Percentiles rank a stretch among this genome's conserved stretches.
phyloP scores from a whole-genome alignment of 192 early-diverging fungal genomes.

The Backusella australiensis region DNA sequence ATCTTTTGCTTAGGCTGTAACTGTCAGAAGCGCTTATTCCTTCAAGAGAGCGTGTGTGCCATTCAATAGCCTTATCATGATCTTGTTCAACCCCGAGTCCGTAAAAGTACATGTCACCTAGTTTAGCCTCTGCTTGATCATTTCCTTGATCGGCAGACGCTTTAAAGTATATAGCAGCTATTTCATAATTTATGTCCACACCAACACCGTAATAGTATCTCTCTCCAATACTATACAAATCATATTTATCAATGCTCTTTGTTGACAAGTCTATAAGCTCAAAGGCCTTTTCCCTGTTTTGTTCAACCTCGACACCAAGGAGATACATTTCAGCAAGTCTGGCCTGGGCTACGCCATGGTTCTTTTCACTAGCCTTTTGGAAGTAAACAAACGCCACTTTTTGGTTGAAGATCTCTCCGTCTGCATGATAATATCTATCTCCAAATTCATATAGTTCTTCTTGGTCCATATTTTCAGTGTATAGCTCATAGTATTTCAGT shows the following conservation, averaged over 20 bases:
- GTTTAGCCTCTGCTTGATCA: neutral
- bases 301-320: neutral
- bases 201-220: neutral
- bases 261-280: neutral
- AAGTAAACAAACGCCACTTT: neutral
- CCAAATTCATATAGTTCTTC: conserved; percentile 68
- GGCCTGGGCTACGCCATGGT: neutral
- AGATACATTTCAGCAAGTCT: neutral
- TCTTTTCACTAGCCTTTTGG: neutral
- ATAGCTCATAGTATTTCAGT: conserved; percentile 56
- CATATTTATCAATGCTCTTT: neutral
- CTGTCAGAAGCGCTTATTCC: conserved; percentile 70
- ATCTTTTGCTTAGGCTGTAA: conserved; percentile 75
- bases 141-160: neutral
- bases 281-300: neutral
- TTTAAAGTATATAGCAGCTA: neutral
- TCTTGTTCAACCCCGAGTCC: conserved; percentile 54
- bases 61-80: conserved; percentile 48
- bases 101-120: neutral
- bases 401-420: neutral
- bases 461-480: conserved; percentile 64
- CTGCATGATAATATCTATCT: conserved; percentile 47
- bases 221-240: neutral
- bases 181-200: neutral
- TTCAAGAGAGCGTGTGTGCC: conserved; percentile 59